Percentiles rank a stretch among this genome's conserved stretches.
Conservation (phyloP, 2,329 filamentous ascomycete genomes). For the Sordariomycetes sp. region DNA sequence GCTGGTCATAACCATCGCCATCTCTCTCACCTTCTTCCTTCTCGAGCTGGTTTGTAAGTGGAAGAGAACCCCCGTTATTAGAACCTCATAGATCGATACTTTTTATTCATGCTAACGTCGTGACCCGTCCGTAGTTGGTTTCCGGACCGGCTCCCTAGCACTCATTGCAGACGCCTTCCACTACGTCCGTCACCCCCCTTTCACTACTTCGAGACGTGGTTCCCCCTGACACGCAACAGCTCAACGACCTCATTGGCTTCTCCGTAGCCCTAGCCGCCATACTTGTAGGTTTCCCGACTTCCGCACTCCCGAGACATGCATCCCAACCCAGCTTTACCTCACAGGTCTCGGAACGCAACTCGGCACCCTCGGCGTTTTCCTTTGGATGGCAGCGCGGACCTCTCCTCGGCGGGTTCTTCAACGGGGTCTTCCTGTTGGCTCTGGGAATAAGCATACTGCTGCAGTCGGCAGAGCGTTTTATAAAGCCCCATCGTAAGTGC, state of each 20-base stretch:
- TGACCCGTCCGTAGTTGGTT: conserved; percentile 37
- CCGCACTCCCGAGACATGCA: background rate
- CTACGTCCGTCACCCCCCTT: conserved; percentile 39
- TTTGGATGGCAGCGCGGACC: conserved; percentile 71
- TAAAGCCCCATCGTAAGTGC: conserved; percentile 40
- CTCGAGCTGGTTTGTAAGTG: conserved; percentile 36
- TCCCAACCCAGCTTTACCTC: background rate
- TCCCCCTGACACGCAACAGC: background rate
- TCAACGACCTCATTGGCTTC: conserved; percentile 5
- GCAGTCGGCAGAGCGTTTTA: conserved; percentile 63
- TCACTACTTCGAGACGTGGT: background rate
- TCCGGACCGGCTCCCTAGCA: conserved; percentile 60
- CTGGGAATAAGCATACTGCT: conserved; percentile 63
- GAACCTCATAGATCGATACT: background rate
- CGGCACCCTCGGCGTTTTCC: conserved; percentile 46
- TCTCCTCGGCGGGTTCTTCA: conserved; percentile 71
- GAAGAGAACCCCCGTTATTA: background rate
- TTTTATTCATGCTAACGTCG: conserved; percentile 6
- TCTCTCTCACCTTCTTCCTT: conserved; percentile 39
- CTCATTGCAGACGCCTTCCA: conserved; percentile 72
- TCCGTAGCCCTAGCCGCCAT: background rate
- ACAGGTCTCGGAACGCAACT: conserved; percentile 44
- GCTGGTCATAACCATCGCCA: conserved; percentile 33
- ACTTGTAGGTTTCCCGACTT: background rate
- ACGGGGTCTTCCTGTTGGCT: conserved; percentile 63